A percentile compares a stretch with the other conserved stretches of the same genome.
phyloP scores from a whole-genome alignment of 1,139 yeast genomes.

The Lodderomyces metapsilosis region DNA sequence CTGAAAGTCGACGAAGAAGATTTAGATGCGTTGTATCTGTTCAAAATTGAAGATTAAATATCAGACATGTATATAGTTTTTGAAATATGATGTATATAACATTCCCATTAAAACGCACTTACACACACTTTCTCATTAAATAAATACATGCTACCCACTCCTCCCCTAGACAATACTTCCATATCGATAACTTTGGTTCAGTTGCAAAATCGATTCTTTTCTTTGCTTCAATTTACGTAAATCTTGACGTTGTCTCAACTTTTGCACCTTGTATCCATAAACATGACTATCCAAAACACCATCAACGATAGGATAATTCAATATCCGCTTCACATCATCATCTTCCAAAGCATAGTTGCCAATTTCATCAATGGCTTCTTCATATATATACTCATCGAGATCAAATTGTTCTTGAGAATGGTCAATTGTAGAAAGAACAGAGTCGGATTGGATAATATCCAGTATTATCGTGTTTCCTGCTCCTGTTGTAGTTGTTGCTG shows the following conservation, averaged over 20 bases:
- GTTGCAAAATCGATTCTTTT: conserved; percentile 8
- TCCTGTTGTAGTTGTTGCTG: conserved; percentile 7
- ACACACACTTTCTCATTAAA: too few species aligned
- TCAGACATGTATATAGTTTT: neutral
- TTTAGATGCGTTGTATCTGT: conserved; percentile 41
- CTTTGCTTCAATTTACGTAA: conserved; percentile 21
- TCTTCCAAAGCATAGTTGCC: conserved; percentile 44
- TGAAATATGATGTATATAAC: too few species aligned
- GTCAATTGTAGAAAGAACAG: conserved; percentile 19
- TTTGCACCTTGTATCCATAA: conserved; percentile 44
- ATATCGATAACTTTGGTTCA: conserved; percentile 21
- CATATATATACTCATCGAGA: conserved; percentile 40
- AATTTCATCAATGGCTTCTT: conserved; percentile 32
- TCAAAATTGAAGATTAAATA: conserved; percentile 38
- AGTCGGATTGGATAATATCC: conserved; percentile 28
- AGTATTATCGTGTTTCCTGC: conserved; percentile 16
- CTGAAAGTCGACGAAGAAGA: conserved; percentile 27
- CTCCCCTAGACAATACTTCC: conserved; percentile 25
- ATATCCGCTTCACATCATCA: conserved; percentile 29
- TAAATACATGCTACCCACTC: too few species aligned
- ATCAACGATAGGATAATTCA: conserved; percentile 48
- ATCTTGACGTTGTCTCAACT: conserved; percentile 26
- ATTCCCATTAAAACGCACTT: too few species aligned
- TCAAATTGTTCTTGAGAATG: conserved; percentile 39
- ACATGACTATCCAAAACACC: conserved; percentile 43